Conservation (phyloP, 371 early-diverging fungal species). For the Coemansia sp. region DNA sequence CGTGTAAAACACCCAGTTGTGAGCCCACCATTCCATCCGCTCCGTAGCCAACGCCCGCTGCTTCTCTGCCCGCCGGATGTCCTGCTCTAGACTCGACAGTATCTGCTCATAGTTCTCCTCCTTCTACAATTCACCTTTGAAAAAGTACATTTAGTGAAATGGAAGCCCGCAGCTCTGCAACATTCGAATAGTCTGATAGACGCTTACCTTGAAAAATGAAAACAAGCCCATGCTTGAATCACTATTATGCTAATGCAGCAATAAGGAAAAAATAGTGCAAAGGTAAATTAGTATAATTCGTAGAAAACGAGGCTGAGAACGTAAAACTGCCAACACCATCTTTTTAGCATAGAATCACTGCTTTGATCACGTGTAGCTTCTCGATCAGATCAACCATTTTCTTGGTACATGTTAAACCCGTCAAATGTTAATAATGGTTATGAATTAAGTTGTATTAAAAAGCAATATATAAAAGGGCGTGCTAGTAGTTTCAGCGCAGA, state of each 20-base stretch:
- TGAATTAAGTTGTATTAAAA: too few species aligned
- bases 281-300: not conserved
- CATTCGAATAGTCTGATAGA: not conserved
- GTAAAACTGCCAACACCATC: too few species aligned
- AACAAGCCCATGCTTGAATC: slow-evolving; percentile 33
- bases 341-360: too few species aligned
- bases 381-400: too few species aligned
- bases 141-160: too few species aligned
- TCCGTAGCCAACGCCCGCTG: slow-evolving; percentile 61
- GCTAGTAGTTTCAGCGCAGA: slow-evolving; percentile 16
- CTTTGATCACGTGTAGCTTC: too few species aligned
- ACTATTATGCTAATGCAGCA: too few species aligned
- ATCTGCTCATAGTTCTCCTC: slow-evolving; percentile 78
- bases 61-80: slow-evolving; percentile 70
- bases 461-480: too few species aligned
- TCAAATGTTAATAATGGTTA: too few species aligned
- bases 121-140: slow-evolving; percentile 16
- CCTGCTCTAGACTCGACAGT: slow-evolving; percentile 71
- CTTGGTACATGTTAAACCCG: too few species aligned
- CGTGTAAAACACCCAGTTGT: slow-evolving; percentile 72
- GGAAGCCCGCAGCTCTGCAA: not conserved
- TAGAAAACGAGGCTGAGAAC: too few species aligned
- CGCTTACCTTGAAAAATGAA: slow-evolving; percentile 44
- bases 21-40: slow-evolving; percentile 63
- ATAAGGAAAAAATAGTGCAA: too few species aligned